Percentiles rank a stretch among this genome's conserved stretches.
phyloP scores from a whole-genome alignment of 495 filamentous ascomycete genomes.

The Evansstolkia leycettana region DNA sequence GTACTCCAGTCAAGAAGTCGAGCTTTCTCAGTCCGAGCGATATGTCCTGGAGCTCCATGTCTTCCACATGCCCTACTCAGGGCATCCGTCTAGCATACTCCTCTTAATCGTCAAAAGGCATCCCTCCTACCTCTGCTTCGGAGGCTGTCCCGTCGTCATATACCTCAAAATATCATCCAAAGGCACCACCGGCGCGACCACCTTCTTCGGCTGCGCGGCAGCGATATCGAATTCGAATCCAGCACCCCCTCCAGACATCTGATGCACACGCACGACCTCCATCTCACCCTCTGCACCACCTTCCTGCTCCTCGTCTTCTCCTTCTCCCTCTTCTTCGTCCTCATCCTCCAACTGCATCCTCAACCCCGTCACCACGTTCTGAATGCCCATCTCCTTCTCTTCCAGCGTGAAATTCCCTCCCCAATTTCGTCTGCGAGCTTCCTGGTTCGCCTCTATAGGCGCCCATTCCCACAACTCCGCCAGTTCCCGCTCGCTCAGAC shows the following conservation, averaged over 20 bases:
- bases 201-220: slow-evolving; percentile 22
- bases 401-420: slow-evolving; percentile 56
- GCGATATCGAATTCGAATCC: slow-evolving; percentile 35
- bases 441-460: slow-evolving; percentile 36
- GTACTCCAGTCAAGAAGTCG: too few relatives aligned
- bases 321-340: slow-evolving; percentile 37
- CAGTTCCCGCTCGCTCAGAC: slow-evolving; percentile 26
- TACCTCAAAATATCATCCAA: slow-evolving; percentile 42
- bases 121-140: slow-evolving; percentile 12
- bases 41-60: too few relatives aligned
- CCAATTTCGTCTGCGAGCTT: slow-evolving; percentile 36
- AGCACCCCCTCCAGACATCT: slow-evolving; percentile 22
- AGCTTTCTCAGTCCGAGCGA: too few relatives aligned
- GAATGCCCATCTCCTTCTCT: slow-evolving; percentile 52
- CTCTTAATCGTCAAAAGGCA: too few relatives aligned
- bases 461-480: slow-evolving; percentile 39
- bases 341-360: slow-evolving; percentile 43
- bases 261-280: slow-evolving; percentile 30
- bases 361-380: slow-evolving; percentile 61
- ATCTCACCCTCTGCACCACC: slow-evolving; percentile 19
- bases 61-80: too few relatives aligned
- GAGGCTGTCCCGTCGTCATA: slow-evolving; percentile 38
- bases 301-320: slow-evolving; percentile 31
- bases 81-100: too few relatives aligned
- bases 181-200: slow-evolving; percentile 23